Base-by-base conservation (phyloP, 78 protist genomes). In the Cavenderia fasciculata region DNA sequence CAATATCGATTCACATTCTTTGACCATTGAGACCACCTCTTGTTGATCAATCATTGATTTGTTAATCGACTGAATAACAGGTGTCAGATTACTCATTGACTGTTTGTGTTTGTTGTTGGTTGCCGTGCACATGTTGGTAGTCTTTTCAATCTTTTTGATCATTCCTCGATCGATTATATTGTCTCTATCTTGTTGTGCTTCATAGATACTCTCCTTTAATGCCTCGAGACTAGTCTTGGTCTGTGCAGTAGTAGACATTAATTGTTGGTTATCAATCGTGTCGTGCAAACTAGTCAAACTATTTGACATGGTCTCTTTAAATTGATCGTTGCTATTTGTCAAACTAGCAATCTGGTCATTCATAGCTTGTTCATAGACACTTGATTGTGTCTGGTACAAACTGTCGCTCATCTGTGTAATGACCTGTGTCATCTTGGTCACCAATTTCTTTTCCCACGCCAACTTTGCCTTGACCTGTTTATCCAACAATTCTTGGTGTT, bases 361-460 rank as follows among this genome's bases (percentile, higher is more conserved):
- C 16, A 23, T 41, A 36, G 44, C 6, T 27, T 38, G 38, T 8
- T 68, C 59, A 23, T 38, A 6, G 46, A 33, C 38, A 27, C 23
- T 49, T 5, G 18, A 16, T 8, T 14, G 16, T n/a, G 33, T 43
- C 25, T 68, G 59, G 21, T 27, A 21, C 31, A 47, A 43, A 12
- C 18, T 68, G 47, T 40, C 44, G 14, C 74, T 40, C 27, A 29
- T 59, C 8, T 82, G 76, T 38, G 38, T 8, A 36, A 82, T 38
- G 19, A 82, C 31, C 33, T 38, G 54, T 2, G 78, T 2, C 1
- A 82, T 1, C 14, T 82, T 49, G 2, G 12, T 12, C 10, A 69
- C 16, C 14, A 79, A 65, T 27, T 79, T 79, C 47, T 66, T 47
- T 14, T 79, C 75, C 59, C n/a, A 27, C 29, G 38, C 36, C 2